A percentile compares a stretch with the other conserved stretches of the same genome.
Evolutionary conservation across 257 asterid genomes (phyloP).

Genomic region (Buddleja alternifolia): DNA sequence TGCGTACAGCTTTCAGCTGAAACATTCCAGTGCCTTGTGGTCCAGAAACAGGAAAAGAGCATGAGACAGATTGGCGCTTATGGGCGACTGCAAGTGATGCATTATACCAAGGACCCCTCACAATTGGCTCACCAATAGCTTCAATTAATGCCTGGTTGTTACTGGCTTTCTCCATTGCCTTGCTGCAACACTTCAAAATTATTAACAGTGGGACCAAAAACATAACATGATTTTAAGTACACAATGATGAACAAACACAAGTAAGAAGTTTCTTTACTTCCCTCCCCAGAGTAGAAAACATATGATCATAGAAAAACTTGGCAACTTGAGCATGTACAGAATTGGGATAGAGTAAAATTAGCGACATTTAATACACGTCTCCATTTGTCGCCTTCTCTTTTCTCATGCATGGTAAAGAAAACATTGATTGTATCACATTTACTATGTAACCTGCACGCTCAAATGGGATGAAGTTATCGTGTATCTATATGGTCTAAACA

Average conservation of each 20-base stretch:
- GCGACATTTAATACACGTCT: background rate
- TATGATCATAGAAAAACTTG: background rate
- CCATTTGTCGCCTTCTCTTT: background rate
- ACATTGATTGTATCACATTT: no score
- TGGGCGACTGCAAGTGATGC: slow-evolving; percentile 96
- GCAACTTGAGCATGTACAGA: background rate
- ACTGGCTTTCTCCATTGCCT: slow-evolving; percentile 94
- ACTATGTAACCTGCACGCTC: no score
- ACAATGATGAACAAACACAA: background rate
- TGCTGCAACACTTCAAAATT: slow-evolving; percentile 54
- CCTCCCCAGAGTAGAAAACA: background rate
- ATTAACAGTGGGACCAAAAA: slow-evolving; percentile 1
- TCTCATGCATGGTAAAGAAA: background rate
- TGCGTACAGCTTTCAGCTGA: slow-evolving; percentile 92
- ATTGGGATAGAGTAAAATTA: background rate
- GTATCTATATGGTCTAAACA: no score
- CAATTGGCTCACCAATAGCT: slow-evolving; percentile 92
- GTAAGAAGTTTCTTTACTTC: background rate
- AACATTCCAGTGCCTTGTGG: slow-evolving; percentile 92
- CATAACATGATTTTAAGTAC: background rate
- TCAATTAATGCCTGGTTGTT: slow-evolving; percentile 62
- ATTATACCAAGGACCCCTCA: slow-evolving; percentile 96
- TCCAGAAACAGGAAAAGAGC: slow-evolving; percentile 94
- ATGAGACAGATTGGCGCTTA: slow-evolving; percentile 81
- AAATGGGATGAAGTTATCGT: no score